These are phyloP conservation scores for Candida dajiaensis DNA, from an alignment of 805 yeast genomes.

Conservation along the genomic window DNA sequence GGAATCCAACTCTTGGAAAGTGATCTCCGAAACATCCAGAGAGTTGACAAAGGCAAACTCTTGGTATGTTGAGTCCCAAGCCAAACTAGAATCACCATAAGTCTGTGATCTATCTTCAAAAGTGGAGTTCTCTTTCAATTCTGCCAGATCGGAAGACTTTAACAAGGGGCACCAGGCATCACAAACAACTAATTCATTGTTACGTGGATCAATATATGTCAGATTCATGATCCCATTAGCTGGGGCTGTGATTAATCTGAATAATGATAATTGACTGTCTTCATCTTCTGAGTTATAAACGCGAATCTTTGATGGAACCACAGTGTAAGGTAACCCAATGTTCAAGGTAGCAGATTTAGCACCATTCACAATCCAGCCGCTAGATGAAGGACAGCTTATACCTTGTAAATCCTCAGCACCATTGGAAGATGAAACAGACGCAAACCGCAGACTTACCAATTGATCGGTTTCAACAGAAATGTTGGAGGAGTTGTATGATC, in stretches of 20 bases:
- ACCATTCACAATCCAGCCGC: conserved; percentile 48
- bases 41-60: conserved; percentile 78
- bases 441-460: conserved; percentile 51
- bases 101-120: conserved; percentile 7
- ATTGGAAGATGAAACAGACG: conserved; percentile 42
- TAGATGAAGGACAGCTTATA: conserved; percentile 48
- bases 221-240: conserved; percentile 87
- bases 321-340: conserved; percentile 48
- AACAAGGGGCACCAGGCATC: conserved; percentile 87
- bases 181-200: conserved; percentile 55
- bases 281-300: conserved; percentile 53
- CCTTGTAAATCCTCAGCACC: conserved; percentile 23
- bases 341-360: conserved; percentile 59
- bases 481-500: conserved; percentile 33
- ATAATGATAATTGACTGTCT: conserved; percentile 44
- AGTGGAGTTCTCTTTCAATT: conserved; percentile 8
- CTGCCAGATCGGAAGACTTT: conserved; percentile 29
- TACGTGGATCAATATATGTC: conserved; percentile 71
- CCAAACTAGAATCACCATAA: conserved; percentile 30
- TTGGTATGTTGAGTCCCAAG: conserved; percentile 46
- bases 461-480: conserved; percentile 50
- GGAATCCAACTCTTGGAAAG: conserved; percentile 57
- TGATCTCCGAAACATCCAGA: conserved; percentile 53
- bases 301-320: conserved; percentile 67
- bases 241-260: conserved; percentile 73